Evolutionary conservation across 2,329 filamentous ascomycete genomes (phyloP), one percentile per base, ranked within the genome.

Genomic region (Pseudocercospora crystallina): DNA sequence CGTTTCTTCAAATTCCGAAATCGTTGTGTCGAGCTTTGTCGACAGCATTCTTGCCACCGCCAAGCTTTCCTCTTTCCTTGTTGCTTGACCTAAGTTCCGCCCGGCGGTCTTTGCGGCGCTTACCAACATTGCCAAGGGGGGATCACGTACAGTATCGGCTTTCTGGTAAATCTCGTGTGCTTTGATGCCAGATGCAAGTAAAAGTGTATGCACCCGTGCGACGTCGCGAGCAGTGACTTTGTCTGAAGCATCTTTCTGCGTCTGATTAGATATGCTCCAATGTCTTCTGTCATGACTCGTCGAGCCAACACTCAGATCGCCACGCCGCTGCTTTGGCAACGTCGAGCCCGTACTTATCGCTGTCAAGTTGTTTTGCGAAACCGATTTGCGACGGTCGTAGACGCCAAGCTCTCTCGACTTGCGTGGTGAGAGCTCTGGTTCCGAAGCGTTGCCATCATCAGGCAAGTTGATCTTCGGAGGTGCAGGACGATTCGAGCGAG

Each of bases 131-230:
- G 54, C 45, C 1, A 69, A 59, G 2, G 66, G 59, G 15, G 67
- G 43, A 39, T 62, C 54, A 11, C 68, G 67, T 0, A 66, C 57
- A 32, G 77, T 75, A 38, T 84, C 72, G 3, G 86, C 84, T 40
- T 86, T 81, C 3, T 84, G 80, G 26, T 79, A 78, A 47, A 96
- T 88, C 64, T 94, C 89, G 63, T 84, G 84, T 0, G 92, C 91
- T 71, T 95, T 95, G 64, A 96, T 85, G n/a, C 90, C 91, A 0
- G 90, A 89, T 56, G 85, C 87, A 15, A 95, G 76, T 35, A 96
- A 81, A 8, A 95, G 76, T 0, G 89, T 82, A 50, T 84, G 81
- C 2, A 91, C 79, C n/a, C 90, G 84, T 12, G 87, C 87, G 46
- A 95, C 80, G 61, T 96, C 92, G n/a, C 82, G 81, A 61, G 80